Percentiles rank a stretch among this genome's conserved stretches.
phyloP scores from a whole-genome alignment of 169 alveolate species.

The Plasmodium relictum region DNA sequence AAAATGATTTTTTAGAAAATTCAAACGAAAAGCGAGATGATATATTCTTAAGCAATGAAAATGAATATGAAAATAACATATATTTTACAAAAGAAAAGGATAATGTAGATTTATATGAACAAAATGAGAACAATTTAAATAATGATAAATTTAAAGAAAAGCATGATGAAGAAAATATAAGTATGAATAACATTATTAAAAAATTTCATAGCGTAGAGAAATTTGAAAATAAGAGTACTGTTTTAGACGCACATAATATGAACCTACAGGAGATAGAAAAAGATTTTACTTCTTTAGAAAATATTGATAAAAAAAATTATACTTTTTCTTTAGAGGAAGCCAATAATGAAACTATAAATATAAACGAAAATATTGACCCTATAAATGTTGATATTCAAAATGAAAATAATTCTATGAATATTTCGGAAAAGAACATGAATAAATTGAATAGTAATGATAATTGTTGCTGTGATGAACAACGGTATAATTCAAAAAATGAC shows the following conservation, averaged over 20 bases:
- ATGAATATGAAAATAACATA: not conserved
- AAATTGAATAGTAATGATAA: not conserved
- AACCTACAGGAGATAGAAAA: no score
- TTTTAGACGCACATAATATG: no score
- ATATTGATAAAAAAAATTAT: no score
- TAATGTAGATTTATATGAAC: not conserved
- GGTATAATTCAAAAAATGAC: not conserved
- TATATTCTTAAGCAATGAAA: not conserved
- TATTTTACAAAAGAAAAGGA: not conserved
- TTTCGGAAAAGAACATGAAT: no score
- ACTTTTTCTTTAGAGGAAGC: no score
- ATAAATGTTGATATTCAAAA: no score
- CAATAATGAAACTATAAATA: no score
- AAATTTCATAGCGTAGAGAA: not conserved
- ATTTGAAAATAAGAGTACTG: no score
- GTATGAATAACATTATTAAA: not conserved
- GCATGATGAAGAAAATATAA: not conserved
- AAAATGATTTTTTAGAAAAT: not conserved
- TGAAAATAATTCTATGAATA: no score
- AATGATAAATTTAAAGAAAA: not conserved
- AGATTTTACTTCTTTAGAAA: no score
- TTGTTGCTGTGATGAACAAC: not conserved
- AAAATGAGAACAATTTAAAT: not conserved
- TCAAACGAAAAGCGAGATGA: not conserved
- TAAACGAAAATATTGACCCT: no score